Percentiles rank a stretch among this genome's conserved stretches.
Evolutionary conservation across 2,329 filamentous ascomycete genomes (phyloP).

Genomic region (Fusarium annulatum): DNA sequence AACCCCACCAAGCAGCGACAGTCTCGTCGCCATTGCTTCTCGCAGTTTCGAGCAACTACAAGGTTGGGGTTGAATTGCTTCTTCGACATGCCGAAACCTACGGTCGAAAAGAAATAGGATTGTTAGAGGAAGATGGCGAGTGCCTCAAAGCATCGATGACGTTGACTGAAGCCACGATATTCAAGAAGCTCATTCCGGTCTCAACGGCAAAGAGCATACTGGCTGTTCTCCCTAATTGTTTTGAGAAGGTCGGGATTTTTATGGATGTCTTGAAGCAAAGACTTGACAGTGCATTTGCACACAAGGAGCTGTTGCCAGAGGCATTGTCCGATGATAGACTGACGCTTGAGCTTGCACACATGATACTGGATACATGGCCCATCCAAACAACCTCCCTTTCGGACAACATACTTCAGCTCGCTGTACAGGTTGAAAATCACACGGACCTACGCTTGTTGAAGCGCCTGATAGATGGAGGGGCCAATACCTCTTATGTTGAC

Average conservation of each 20-base stretch:
- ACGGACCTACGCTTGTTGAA: background rate
- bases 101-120: background rate
- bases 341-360: rapidly evolving
- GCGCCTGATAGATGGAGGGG: background rate
- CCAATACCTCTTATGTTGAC: background rate
- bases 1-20: background rate
- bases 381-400: background rate
- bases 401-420: background rate
- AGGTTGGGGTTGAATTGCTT: background rate
- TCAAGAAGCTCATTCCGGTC: background rate
- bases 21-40: background rate
- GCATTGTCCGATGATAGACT: rapidly evolving
- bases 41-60: rapidly evolving
- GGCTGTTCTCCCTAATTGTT: rapidly evolving
- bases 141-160: background rate
- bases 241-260: rapidly evolving
- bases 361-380: background rate
- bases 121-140: rapidly evolving
- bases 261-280: background rate
- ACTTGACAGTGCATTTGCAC: background rate
- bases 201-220: background rate
- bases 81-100: rapidly evolving
- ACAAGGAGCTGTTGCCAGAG: background rate
- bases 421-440: background rate
- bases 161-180: background rate